Base-by-base conservation (phyloP, 371 early-diverging fungal genomes). In the Apophysomyces variabilis region DNA sequence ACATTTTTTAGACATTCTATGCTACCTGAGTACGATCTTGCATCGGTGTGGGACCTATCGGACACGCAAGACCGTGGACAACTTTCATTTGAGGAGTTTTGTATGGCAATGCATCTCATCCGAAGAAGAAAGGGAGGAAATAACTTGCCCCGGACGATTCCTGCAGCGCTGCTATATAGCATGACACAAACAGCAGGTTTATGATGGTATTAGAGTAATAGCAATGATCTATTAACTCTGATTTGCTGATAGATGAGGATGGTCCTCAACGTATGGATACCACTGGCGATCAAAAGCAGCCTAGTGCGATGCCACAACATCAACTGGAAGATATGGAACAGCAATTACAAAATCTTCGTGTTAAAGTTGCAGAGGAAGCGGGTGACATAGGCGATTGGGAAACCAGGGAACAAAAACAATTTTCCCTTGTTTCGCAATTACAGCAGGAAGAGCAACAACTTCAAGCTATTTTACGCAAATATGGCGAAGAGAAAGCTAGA, bases 61-160 rank as follows among this genome's bases (percentile, higher is more conserved):
- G 94, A 93, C 67, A 87, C 85, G 37, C 86, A 88, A 62, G 84
- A 89, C 64, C 79, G 82, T 58, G 95, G 94, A 35, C 84, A 86
- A 61, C 86, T 95, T 61, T 91, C 89, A 66, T 64, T 84, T 16
- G 90, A 93, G 68, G 94, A 94, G 75, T 95, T 94, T 71, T 89
- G 92, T 9, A 92, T 93, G 11, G 94, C 95, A 16, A 93, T 94
- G 93, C 89, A 94, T 72, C 72, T 95, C 14, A 87, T 94, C 38
- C 85, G 89, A 72, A 72, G 84, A 13, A 87, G 88, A 35, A 74
- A 89, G 14, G 82, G 76, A 13, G 93, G 93, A 14, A 73, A 78
- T 37, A 84, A 80, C 21, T 68, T 95, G 7, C 95, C 95, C 4
- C 65, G 71, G 5, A 70, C 66, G 5, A 70, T 95, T n/a, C 58